These are phyloP conservation scores for Erythrobasidium hasegawianum DNA, from an alignment of 1,284 basidiomycete genomes.

Conservation along the genomic window DNA sequence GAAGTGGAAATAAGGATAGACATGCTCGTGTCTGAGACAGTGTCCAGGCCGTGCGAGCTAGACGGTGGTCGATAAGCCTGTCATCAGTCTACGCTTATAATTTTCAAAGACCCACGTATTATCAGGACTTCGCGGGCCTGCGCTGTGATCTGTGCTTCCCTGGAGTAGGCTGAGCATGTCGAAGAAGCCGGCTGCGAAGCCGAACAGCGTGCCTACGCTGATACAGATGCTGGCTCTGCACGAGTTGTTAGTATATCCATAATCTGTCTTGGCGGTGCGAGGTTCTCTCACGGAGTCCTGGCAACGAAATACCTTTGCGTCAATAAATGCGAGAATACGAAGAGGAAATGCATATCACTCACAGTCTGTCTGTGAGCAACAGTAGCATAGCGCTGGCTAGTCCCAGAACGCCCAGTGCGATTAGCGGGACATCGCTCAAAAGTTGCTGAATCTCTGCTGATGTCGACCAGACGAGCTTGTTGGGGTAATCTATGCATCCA, in stretches of 20 bases:
- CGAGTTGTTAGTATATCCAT: neutral
- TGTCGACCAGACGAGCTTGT: constrained; percentile 1
- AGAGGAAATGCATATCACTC: neutral
- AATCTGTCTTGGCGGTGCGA: too few species aligned
- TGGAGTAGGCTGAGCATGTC: constrained; percentile 9
- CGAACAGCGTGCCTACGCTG: neutral
- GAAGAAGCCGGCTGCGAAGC: constrained; percentile 14
- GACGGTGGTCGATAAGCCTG: too few species aligned
- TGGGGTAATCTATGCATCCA: neutral
- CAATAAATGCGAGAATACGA: too few species aligned
- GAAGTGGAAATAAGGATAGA: neutral
- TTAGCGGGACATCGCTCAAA: constrained; percentile 14
- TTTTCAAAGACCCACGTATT: neutral
- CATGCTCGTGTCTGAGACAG: neutral
- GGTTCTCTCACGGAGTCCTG: too few species aligned
- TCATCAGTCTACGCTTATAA: neutral
- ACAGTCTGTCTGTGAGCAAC: neutral
- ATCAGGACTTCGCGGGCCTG: neutral
- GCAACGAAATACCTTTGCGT: too few species aligned
- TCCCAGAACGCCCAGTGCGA: constrained; percentile 14
- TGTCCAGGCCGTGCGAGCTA: neutral
- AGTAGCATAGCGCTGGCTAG: constrained; percentile 4
- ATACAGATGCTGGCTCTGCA: neutral
- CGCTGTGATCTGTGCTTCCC: neutral
- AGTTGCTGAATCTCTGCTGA: constrained; percentile 8